Base-by-base conservation (phyloP, 352 stramenopile species). In the Phytophthora hibernalis region DNA sequence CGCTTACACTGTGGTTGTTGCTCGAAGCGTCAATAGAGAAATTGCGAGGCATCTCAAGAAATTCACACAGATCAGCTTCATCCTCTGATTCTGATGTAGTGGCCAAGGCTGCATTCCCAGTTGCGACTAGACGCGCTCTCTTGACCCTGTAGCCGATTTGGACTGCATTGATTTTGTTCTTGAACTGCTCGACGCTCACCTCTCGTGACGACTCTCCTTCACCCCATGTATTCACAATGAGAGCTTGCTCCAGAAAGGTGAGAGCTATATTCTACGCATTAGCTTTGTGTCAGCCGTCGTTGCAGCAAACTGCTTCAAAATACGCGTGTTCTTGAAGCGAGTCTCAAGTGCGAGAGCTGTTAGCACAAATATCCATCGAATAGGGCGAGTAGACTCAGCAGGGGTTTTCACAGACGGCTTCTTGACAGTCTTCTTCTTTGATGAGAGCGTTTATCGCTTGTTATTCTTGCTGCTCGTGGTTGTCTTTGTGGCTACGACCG, bases 31-130 rank as follows among this genome's bases (percentile, higher is more conserved):
- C 12, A 33, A 51, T 31, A 31, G 42, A 55, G 20, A 56, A 56
- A 15, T 38, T 64, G 31, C 43, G 16, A 6, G 44, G 55, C 55
- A 63, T 63, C 10, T 55, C 55, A 31, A 44, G 21, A 16, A 38
- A 55, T 18, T 47, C 21, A 28, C 38, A 30, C 42, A 64, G 2
- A 31, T 31, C 43, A 12, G 7, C 43, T 33, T 50, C 43, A 31
- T 50, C 43, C 9, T 50, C 43, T 9, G 43, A 33, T 31, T 31
- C 43, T n/a, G 43, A 31, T 5, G 18, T n/a, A 2, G 18, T 10
- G 21, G 31, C 18, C 11, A 50, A 31, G 1, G 43, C 43, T 31
- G 18, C 21, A 31, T 28, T 50, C 33, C 43, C 43, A 15, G 43
- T 50, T 31, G 43, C 43, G 15, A 50, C 12, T 20, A 50, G 43